A percentile compares a stretch with the other conserved stretches of the same genome.
Evolutionary conservation across 2,329 filamentous ascomycete species (phyloP).

Genomic region (Hypoxylon sp.): DNA sequence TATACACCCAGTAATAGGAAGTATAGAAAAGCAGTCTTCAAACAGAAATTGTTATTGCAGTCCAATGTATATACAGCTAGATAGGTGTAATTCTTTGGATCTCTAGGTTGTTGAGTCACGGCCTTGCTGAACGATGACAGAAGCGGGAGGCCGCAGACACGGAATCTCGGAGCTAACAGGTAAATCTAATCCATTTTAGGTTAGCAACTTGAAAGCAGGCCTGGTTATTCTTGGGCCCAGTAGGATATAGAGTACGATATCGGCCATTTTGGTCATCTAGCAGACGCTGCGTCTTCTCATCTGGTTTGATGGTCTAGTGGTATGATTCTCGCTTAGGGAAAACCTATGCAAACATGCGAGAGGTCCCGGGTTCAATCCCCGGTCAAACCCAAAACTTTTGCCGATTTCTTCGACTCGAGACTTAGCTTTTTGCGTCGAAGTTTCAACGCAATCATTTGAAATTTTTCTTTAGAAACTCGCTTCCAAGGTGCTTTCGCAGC

Average conservation of each 20-base stretch:
- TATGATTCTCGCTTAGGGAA: slow-evolving; percentile 80
- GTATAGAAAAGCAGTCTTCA: neutral
- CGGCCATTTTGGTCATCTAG: neutral
- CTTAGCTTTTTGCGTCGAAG: no score
- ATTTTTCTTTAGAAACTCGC: slow-evolving; percentile 26
- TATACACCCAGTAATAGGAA: no score
- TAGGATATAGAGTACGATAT: neutral
- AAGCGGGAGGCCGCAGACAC: neutral
- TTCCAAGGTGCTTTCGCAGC: neutral
- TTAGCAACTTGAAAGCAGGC: neutral
- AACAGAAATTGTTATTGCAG: neutral
- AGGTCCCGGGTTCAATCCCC: slow-evolving; percentile 62
- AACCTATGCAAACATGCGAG: slow-evolving; percentile 54
- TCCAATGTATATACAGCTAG: neutral
- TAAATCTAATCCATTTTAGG: neutral
- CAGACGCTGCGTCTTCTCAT: no score
- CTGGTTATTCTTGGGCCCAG: no score
- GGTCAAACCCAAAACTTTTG: slow-evolving; percentile 50
- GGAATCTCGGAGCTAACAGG: neutral
- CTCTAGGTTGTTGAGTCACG: neutral
- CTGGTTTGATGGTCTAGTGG: slow-evolving; percentile 73
- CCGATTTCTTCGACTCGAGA: neutral
- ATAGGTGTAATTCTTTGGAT: neutral
- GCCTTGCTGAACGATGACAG: neutral
- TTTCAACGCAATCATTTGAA: no score